These are phyloP conservation scores for Polysphondylium violaceum DNA, from an alignment of 78 protist species.

Conservation along the genomic window DNA sequence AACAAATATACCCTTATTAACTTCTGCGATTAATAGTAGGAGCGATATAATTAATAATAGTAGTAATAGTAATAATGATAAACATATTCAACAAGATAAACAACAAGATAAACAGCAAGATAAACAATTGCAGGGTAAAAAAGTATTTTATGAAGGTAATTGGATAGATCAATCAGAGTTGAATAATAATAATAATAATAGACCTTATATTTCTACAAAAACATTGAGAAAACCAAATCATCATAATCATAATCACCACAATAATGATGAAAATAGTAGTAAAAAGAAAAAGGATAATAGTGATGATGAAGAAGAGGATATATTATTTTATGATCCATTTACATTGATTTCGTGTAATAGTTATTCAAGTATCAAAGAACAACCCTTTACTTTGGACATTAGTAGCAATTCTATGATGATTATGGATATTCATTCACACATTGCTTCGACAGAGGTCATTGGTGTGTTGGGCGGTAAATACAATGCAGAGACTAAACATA, in stretches of 20 bases:
- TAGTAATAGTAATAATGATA: neutral
- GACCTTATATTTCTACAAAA: neutral
- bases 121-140: too few relatives aligned
- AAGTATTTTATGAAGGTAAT: too few relatives aligned
- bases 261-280: neutral
- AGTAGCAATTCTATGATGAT: constrained; percentile 25
- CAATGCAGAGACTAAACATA: constrained; percentile 20
- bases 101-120: neutral
- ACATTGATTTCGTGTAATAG: constrained; percentile 49
- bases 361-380: neutral
- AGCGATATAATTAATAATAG: neutral
- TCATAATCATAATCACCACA: neutral
- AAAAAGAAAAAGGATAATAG: neutral
- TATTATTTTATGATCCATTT: constrained; percentile 37
- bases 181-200: constrained; percentile 7
- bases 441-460: constrained; percentile 82
- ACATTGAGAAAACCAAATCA: neutral
- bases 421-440: constrained; percentile 81
- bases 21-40: neutral
- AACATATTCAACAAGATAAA: constrained; percentile 1
- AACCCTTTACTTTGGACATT: constrained; percentile 61
- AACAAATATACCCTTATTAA: too few relatives aligned
- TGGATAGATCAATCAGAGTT: too few relatives aligned
- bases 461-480: constrained; percentile 85
- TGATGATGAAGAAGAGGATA: neutral